These are phyloP conservation scores for Rhizophagus clarus DNA, from an alignment of 192 early-diverging fungal genomes.

Conservation along the genomic window DNA sequence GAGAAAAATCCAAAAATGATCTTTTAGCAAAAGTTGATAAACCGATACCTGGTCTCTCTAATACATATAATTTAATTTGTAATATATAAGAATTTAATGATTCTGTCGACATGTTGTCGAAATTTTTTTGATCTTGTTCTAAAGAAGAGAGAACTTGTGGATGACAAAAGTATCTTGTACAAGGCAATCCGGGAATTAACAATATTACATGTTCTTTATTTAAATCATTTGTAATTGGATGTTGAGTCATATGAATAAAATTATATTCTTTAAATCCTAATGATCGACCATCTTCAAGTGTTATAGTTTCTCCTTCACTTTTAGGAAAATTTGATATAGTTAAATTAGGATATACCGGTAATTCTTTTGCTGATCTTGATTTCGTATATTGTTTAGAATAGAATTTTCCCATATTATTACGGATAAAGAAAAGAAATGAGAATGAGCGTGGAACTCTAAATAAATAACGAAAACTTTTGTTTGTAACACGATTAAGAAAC, in stretches of 20 bases:
- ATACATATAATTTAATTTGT: constrained; percentile 27
- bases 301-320: constrained; percentile 28
- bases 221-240: constrained; percentile 1
- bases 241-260: constrained; percentile 5
- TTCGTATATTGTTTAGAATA: neutral
- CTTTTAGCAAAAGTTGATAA: constrained; percentile 30
- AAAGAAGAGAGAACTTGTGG: constrained; percentile 16
- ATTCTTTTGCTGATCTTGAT: neutral
- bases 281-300: constrained; percentile 15
- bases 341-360: constrained; percentile 28
- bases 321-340: constrained; percentile 18
- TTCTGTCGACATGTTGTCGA: neutral
- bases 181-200: constrained; percentile 27
- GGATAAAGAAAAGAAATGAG: neutral
- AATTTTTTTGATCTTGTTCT: too few relatives aligned
- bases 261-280: constrained; percentile 30
- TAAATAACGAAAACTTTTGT: too few relatives aligned
- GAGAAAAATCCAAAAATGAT: constrained; percentile 28
- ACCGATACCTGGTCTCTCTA: constrained; percentile 35
- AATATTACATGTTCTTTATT: constrained; percentile 22
- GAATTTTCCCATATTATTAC: neutral
- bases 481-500: too few relatives aligned
- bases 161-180: constrained; percentile 30
- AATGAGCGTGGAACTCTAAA: too few relatives aligned
- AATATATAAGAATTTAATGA: neutral